Percentiles rank a stretch among this genome's conserved stretches.
These are phyloP conservation scores for Orychophragmus violaceus DNA, from an alignment of 345 rosid species.

Conservation along the genomic window DNA sequence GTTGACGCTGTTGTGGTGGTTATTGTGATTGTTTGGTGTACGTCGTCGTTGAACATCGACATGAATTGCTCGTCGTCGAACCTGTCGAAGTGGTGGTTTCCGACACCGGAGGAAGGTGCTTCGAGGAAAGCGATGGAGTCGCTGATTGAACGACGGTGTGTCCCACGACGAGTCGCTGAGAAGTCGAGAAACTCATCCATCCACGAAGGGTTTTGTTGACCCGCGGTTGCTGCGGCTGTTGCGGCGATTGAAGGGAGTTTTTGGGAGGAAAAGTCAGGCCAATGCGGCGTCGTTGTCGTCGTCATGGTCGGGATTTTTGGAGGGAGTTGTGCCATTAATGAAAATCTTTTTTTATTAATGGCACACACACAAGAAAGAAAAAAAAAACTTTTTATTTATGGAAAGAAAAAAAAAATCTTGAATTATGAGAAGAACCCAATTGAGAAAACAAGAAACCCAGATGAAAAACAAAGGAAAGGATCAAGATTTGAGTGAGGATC, in stretches of 20 bases:
- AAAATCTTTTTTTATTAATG: no score
- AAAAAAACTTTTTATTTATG: not conserved
- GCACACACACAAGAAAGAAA: not conserved
- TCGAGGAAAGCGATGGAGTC: constrained; percentile 78
- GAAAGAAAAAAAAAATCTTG: not conserved
- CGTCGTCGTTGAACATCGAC: constrained; percentile 77
- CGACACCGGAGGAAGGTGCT: constrained; percentile 27
- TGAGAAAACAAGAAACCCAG: not conserved
- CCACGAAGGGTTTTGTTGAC: constrained; percentile 47
- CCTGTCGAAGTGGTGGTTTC: constrained; percentile 46
- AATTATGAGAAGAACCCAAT: not conserved
- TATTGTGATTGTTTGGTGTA: constrained; percentile 18
- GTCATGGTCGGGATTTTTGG: constrained; percentile 51
- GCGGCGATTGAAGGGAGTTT: constrained; percentile 33
- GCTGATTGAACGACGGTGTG: constrained; percentile 82
- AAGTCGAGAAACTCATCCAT: constrained; percentile 85
- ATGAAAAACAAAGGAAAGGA: not conserved
- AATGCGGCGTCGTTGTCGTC: constrained; percentile 37
- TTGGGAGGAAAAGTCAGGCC: constrained; percentile 51
- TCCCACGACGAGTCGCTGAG: constrained; percentile 56
- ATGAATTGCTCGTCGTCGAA: constrained; percentile 81
- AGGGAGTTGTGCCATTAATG: constrained; percentile 53
- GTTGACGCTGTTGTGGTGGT: constrained; percentile 2
- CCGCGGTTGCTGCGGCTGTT: constrained; percentile 13
- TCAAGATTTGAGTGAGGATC: not conserved